Conservation (phyloP, 208 protist species). For the Phytomonas sp. region DNA sequence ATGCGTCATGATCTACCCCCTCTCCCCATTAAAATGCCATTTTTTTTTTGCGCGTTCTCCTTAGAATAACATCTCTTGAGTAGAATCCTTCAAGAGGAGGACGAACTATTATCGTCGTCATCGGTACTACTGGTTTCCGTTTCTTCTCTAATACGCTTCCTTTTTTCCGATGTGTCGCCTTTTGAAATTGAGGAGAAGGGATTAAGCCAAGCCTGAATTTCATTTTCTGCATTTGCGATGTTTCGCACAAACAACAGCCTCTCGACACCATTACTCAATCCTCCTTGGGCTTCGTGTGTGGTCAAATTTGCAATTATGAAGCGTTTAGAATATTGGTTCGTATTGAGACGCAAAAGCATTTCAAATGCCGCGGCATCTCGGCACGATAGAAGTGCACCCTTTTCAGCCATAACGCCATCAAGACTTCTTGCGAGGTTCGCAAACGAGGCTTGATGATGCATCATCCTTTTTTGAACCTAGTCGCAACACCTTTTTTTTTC, state of each 20-base stretch:
- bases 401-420: conserved; percentile 12
- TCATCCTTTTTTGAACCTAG: background rate
- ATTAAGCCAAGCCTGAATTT: conserved; percentile 22
- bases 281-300: background rate
- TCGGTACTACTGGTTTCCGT: background rate
- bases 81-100: background rate
- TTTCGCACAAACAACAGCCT: conserved; percentile 20
- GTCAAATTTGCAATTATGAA: background rate
- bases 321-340: conserved; percentile 9
- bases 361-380: conserved; percentile 24
- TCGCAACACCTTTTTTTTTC: background rate
- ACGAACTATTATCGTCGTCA: background rate
- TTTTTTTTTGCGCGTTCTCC: background rate
- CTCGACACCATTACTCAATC: background rate
- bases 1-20: background rate
- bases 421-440: background rate
- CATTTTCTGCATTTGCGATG: conserved; percentile 11
- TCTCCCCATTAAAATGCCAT: background rate
- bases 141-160: background rate
- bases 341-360: conserved; percentile 24
- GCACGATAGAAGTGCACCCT: conserved; percentile 22
- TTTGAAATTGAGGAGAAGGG: conserved; percentile 13
- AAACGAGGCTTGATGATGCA: background rate
- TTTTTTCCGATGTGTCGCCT: background rate
- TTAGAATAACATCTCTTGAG: background rate